phyloP scores from a whole-genome alignment of 305 asterid species.

The Fraxinus dipetala region DNA sequence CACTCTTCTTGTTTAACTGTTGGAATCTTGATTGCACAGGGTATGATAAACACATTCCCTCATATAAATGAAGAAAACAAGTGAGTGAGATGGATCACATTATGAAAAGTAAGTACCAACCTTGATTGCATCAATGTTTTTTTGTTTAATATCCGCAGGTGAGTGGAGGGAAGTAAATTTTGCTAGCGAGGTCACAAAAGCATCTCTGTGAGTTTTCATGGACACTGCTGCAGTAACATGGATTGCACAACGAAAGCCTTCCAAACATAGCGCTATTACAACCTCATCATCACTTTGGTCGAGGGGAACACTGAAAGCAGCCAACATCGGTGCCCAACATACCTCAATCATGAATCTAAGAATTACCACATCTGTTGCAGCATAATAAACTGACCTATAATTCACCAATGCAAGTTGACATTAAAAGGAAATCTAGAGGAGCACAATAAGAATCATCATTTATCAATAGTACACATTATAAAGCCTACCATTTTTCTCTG shows the following conservation, averaged over 20 bases:
- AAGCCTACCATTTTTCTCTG: constrained; percentile 4
- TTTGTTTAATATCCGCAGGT: constrained; percentile 94
- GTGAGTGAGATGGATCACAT: not conserved
- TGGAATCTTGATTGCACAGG: constrained; percentile 11
- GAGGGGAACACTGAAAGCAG: constrained; percentile 99
- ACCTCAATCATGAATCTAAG: constrained; percentile 97
- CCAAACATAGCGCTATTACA: constrained; percentile 76
- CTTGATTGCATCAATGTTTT: constrained; percentile 97
- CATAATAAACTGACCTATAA: constrained; percentile 94
- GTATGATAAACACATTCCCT: constrained; percentile 3
- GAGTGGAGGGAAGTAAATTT: constrained; percentile 97
- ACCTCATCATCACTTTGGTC: constrained; percentile 88
- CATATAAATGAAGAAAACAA: not conserved
- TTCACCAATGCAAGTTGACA: constrained; percentile 31
- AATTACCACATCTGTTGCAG: constrained; percentile 91
- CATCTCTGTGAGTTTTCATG: constrained; percentile 99
- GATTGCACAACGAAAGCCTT: constrained; percentile 84
- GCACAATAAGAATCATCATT: constrained; percentile 15
- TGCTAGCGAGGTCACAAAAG: constrained; percentile 93
- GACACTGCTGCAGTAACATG: constrained; percentile 98
- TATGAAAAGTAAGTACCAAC: constrained; percentile 35
- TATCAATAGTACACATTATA: not conserved
- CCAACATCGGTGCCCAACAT: constrained; percentile 99
- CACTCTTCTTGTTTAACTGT: constrained; percentile 7
- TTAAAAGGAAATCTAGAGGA: constrained; percentile 26